Evolutionary conservation across 2,329 filamentous ascomycete species (phyloP), one percentile per base, ranked within the genome.

Genomic region (Penicillium sp.): DNA sequence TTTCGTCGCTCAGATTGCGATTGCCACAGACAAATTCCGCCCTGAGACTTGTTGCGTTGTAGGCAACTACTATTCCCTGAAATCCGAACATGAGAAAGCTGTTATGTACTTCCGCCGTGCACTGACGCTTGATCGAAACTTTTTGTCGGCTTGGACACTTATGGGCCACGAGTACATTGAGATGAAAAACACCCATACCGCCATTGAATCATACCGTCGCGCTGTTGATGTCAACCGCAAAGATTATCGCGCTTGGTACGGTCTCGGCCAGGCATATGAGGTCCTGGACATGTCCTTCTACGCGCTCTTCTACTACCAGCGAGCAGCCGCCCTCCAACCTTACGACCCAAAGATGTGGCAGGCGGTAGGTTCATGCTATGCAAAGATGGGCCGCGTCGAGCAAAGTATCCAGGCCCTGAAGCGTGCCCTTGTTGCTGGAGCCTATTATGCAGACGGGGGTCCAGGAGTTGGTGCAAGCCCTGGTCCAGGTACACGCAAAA

Each of bases 291-390:
- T 97, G 91, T 91, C 96, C 70, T 92, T 93, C 44, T 99, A 99
- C 73, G 93, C 93, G 1, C 79, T 99, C 0, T 98, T 95, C 84
- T 99, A 99, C 76, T 97, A 96, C 79, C 96, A 98, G 71, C 91
- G 95, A 55, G 95, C 95, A 0, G 93, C 93, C 0, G 91, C 92
- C 0, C 80, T 99, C 1, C 86, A 93, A n/a, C 92, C 93, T 0
- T 97, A 93, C 82, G 95, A 99, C 66, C 91, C 93, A 0, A 98
- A 98, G 75, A 96, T 99, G 90, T 99, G 95, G 95, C 90, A 95
- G 79, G 95, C 95, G 0, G 92, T 99, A 5, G 95, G 91, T 10
- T 90, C 90, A 33, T 97, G 93, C 71, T 87, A 96, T 62, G 89
- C 93, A 60, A 93, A 93, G 71, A 96, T 97, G 83, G 89, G 88